These are phyloP conservation scores for Ophiostoma populinum DNA, from an alignment of 2,329 filamentous ascomycete genomes.

Conservation along the genomic window DNA sequence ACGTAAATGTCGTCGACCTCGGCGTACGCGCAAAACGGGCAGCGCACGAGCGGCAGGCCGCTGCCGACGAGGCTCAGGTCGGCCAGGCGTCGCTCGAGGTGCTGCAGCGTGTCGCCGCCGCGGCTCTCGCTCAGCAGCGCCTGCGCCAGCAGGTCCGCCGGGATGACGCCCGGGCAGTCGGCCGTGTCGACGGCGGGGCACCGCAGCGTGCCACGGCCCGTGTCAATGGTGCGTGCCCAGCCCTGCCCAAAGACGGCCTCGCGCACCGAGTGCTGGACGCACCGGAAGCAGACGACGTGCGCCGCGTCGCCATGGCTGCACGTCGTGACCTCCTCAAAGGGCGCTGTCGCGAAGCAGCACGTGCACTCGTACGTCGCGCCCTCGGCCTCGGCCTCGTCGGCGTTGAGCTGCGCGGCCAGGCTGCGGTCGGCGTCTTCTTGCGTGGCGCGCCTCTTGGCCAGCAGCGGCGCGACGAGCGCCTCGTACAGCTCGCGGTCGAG, in stretches of 20 bases:
- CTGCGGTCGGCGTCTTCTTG: conserved; percentile 33
- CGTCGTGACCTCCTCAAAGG: conserved; percentile 59
- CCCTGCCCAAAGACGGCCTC: conserved; percentile 89
- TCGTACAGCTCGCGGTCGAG: conserved; percentile 44
- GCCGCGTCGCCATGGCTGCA: conserved; percentile 41
- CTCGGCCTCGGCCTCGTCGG: conserved; percentile 38
- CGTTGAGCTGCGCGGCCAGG: conserved; percentile 37
- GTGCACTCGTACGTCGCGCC: conserved; percentile 51
- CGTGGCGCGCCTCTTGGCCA: conserved; percentile 23
- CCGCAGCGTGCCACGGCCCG: conserved; percentile 53
- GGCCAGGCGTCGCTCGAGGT: conserved; percentile 63
- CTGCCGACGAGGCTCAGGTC: conserved; percentile 60
- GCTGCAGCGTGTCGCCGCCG: conserved; percentile 53
- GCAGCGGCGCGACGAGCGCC: conserved; percentile 37
- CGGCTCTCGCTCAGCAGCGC: conserved; percentile 55
- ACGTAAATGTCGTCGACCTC: conserved; percentile 68
- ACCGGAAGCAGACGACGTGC: conserved; percentile 66
- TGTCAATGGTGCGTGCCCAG: conserved; percentile 66
- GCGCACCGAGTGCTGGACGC: conserved; percentile 63
- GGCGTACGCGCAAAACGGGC: conserved; percentile 82
- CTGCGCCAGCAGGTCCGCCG: conserved; percentile 49
- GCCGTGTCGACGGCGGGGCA: conserved; percentile 62
- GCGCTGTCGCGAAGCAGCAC: conserved; percentile 56
- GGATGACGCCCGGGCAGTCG: conserved; percentile 60
- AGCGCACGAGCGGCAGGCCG: conserved; percentile 59